These are phyloP conservation scores for Musa beccarii DNA, from an alignment of 176 grass and related monocot genomes.

Conservation along the genomic window DNA sequence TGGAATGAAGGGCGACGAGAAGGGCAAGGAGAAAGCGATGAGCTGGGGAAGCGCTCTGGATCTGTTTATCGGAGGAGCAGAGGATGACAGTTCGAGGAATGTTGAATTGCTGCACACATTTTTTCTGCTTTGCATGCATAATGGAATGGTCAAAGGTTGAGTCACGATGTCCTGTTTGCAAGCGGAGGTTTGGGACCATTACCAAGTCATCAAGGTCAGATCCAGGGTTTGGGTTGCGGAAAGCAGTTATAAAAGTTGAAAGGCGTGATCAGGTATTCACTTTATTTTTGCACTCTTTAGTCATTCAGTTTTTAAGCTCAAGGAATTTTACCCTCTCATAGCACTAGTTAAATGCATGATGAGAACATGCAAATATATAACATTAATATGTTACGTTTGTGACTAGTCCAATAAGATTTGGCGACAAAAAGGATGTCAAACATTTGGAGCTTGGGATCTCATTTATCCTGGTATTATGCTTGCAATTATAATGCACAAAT, in stretches of 20 bases:
- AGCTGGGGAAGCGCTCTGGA: conserved; percentile 52
- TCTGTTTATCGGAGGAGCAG: conserved; percentile 81
- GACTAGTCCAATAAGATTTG: too few species aligned
- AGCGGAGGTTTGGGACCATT: conserved; percentile 71
- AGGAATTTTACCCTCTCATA: too few species aligned
- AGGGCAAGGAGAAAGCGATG: conserved; percentile 64
- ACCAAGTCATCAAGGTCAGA: conserved; percentile 71
- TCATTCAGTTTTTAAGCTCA: not conserved
- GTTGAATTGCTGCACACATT: conserved; percentile 82
- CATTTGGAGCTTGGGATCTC: too few species aligned
- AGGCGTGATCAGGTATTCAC: conserved; percentile 79
- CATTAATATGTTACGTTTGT: too few species aligned
- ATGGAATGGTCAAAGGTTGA: conserved; percentile 95
- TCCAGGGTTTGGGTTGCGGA: conserved; percentile 41
- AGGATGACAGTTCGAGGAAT: conserved; percentile 51
- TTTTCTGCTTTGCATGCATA: conserved; percentile 86
- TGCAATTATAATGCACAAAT: too few species aligned
- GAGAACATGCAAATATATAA: too few species aligned
- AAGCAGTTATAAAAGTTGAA: conserved; percentile 54
- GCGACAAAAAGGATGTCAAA: too few species aligned
- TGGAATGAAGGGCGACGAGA: conserved; percentile 37
- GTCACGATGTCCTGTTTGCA: conserved; percentile 85
- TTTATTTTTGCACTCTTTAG: conserved; percentile 21
- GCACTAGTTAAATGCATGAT: too few species aligned
- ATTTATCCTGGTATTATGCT: too few species aligned